Percentiles rank a stretch among this genome's conserved stretches.
These are phyloP conservation scores for Chenopodium formosanum DNA, from an alignment of 148 eudicot genomes.

Conservation along the genomic window DNA sequence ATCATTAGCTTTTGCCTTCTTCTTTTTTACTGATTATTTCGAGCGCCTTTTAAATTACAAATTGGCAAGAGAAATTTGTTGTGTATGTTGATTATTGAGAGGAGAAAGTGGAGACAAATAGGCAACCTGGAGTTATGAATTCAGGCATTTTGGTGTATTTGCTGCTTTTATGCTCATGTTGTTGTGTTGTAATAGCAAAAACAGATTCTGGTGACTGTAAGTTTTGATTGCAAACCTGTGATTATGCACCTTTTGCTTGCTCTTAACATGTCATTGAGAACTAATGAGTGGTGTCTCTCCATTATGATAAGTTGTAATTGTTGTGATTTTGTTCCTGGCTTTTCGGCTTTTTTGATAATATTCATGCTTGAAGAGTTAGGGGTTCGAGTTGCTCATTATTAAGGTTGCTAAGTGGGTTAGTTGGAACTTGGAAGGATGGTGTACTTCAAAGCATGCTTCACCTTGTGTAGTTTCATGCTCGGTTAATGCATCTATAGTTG, in stretches of 20 bases:
- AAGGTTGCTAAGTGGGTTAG: background rate
- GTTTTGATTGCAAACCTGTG: background rate
- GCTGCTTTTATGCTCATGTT: constrained; percentile 14
- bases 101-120: background rate
- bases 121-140: constrained; percentile 15
- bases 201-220: constrained; percentile 33
- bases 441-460: background rate
- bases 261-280: background rate
- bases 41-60: background rate
- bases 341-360: background rate
- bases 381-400: background rate
- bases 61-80: background rate
- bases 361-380: background rate
- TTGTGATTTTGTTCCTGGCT: background rate
- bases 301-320: background rate
- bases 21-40: no score
- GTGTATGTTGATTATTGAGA: background rate
- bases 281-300: background rate
- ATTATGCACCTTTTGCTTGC: background rate
- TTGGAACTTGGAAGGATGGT: background rate
- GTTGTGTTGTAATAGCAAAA: constrained; percentile 20
- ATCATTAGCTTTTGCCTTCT: background rate
- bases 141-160: constrained; percentile 18
- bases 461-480: background rate
- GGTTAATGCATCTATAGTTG: background rate